Conservation (phyloP, 257 asterid species). For the Oldenlandia corymbosa region DNA sequence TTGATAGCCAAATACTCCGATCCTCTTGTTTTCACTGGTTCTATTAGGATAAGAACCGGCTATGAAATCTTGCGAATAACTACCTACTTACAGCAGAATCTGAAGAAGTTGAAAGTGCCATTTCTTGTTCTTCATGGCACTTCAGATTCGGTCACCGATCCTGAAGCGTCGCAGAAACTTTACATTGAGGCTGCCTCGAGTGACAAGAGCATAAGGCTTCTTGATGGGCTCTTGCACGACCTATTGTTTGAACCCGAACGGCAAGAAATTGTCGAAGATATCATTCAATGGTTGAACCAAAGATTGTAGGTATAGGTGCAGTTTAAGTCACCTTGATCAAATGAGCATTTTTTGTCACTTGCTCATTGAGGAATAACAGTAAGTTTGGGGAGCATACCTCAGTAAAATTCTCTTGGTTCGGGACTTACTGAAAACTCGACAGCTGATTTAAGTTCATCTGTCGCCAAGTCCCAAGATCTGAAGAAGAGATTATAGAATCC, state of each 20-base stretch:
- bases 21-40: conserved; percentile 87
- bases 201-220: conserved; percentile 69
- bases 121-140: conserved; percentile 85
- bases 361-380: background rate
- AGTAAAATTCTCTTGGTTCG: background rate
- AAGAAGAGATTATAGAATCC: background rate
- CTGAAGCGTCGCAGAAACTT: conserved; percentile 67
- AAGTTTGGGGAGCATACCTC: background rate
- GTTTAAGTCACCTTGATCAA: background rate
- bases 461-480: background rate
- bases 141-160: conserved; percentile 74
- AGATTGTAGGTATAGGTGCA: conserved; percentile 31
- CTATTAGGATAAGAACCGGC: conserved; percentile 78
- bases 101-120: conserved; percentile 50
- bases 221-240: conserved; percentile 73
- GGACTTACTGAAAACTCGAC: background rate
- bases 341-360: background rate
- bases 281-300: conserved; percentile 58
- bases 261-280: conserved; percentile 49
- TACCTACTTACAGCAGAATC: conserved; percentile 57
- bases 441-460: background rate
- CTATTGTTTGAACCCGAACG: conserved; percentile 81
- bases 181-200: conserved; percentile 62
- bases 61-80: conserved; percentile 69
- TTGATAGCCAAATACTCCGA: conserved; percentile 81